Evolutionary conservation across 108 stramenopile genomes (phyloP), one percentile per base, ranked within the genome.

Genomic region (Ochromonas danica): DNA sequence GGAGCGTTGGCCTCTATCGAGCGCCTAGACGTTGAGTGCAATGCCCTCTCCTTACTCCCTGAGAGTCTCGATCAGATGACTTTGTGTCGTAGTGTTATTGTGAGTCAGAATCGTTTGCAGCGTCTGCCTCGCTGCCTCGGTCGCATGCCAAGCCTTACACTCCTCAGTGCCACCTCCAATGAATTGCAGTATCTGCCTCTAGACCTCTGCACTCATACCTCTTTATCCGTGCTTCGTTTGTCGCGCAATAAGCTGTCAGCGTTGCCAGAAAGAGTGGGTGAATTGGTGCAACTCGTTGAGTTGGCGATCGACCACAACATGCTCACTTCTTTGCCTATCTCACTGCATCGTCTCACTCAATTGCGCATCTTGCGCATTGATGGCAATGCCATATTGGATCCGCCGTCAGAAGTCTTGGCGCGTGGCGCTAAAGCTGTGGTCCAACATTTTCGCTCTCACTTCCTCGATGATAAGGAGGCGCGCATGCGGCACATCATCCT

Each of bases 341-440:
- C 28, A 28, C 38, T 75, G 3, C 38, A 60, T 41, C n/a, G 31
- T 14, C 40, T 75, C 3, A 6, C 31, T 27, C 17, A 33, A 17
- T 36, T 75, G 31, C 10, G 6, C n/a, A 3, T 75, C 45, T 27
- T 75, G 3, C 72, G 72, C 3, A 6, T 27, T 3, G 72, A 75
- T 35, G 72, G 51, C n/a, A 75, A 75, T 41, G 51, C n/a, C 30
- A 41, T 6, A 42, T 27, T 75, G 6, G 72, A 45, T 41, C 72
- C 72, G n/a, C 45, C 43, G 27, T 14, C 43, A 14, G 72, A 75
- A 30, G 38, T 75, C 6, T 10, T 75, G 10, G 41, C 27, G 25
- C 72, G 38, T 35, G 72, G 72, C 17, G 72, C 72, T 57, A 10
- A 10, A 42, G 72, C 40, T 38, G 72, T 75, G 10, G 40, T 75